Evolutionary conservation across 495 filamentous ascomycete species (phyloP).

Genomic region (Aspergillus egyptiacus): DNA sequence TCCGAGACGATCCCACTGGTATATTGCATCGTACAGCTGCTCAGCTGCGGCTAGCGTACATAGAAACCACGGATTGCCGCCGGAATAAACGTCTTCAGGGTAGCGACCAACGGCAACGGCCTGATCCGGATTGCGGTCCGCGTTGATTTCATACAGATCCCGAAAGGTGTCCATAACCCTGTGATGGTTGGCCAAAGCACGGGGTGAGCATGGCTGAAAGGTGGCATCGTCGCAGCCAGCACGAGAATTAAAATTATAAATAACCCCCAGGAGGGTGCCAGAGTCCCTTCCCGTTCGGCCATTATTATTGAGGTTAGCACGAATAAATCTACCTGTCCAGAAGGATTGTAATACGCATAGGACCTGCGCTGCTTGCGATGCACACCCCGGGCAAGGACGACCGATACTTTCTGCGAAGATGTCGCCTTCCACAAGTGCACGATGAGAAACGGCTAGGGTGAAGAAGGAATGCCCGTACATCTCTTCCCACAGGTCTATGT

Average conservation of each 20-base stretch:
- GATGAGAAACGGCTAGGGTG: constrained; percentile 49
- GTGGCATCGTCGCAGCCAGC: constrained; percentile 45
- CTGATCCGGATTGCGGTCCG: constrained; percentile 26
- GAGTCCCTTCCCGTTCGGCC: constrained; percentile 55
- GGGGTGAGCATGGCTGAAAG: constrained; percentile 57
- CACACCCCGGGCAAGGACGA: constrained; percentile 40
- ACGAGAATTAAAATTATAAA: constrained; percentile 58
- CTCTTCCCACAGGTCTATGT: constrained; percentile 65
- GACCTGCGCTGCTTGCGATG: constrained; percentile 52
- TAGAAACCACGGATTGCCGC: constrained; percentile 65
- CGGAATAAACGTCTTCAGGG: constrained; percentile 62
- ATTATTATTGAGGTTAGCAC: constrained; percentile 48
- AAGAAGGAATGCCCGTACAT: constrained; percentile 57
- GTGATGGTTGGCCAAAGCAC: constrained; percentile 61
- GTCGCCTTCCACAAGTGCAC: constrained; percentile 57
- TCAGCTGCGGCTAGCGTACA: constrained; percentile 60
- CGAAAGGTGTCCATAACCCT: constrained; percentile 57
- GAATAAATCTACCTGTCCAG: constrained; percentile 55
- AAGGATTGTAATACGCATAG: constrained; percentile 59
- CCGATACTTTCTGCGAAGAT: constrained; percentile 44
- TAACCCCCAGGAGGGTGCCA: constrained; percentile 56
- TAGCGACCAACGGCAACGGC: constrained; percentile 67
- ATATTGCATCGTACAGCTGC: constrained; percentile 58
- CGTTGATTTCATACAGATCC: constrained; percentile 54
- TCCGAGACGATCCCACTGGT: constrained; percentile 51